Evolutionary conservation across 768 basidiomycete genomes (phyloP), one percentile per base, ranked within the genome.

Genomic region (Hygrophorus pudorinus): DNA sequence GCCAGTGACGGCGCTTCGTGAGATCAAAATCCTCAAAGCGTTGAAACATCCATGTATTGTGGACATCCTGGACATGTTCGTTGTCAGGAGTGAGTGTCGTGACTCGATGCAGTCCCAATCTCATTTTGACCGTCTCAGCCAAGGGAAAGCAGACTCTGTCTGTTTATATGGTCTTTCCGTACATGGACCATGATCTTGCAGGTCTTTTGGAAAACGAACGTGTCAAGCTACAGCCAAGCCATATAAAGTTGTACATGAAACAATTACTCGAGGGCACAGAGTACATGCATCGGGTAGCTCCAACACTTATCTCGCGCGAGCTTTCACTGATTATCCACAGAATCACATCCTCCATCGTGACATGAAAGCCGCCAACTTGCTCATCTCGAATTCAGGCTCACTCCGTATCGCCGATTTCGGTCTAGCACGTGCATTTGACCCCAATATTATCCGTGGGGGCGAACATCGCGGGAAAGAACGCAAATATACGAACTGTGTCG

Each of bases 141-240:
- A 82, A 71, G 47, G 75, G 72, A 9, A 78, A 76, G 49, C 79
- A 81, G 37, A 79, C 84, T 18, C 66, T 89, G 43, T 88, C 87
- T 3, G 88, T 97, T 11, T 96, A 88, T 64, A 96, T 98, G 91
- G 94, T 97, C 33, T 99, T 98, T 56, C 96, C 96, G 0, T 99
- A 97, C 65, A 98, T 98, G 96, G 96, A 98, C 56, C 94, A 99
- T 56, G 96, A 99, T 63, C 77, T 99, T 9, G 91, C 94, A 2
- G 96, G 96, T 2, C 62, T 98, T 31, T 66, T 99, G 48, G 89
- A 93, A 62, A 97, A 98, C 57, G 83, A 87, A 48, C 76, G 85
- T 20, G 92, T 92, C 47, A 82, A 83, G 53, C 67, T 94, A 3
- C 75, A 76, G 40, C 79, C 82, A 6, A 83, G 83, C 53, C 80